A percentile compares a stretch with the other conserved stretches of the same genome.
Evolutionary conservation across 805 yeast species (phyloP).

Genomic region (Torulaspora delbrueckii): DNA sequence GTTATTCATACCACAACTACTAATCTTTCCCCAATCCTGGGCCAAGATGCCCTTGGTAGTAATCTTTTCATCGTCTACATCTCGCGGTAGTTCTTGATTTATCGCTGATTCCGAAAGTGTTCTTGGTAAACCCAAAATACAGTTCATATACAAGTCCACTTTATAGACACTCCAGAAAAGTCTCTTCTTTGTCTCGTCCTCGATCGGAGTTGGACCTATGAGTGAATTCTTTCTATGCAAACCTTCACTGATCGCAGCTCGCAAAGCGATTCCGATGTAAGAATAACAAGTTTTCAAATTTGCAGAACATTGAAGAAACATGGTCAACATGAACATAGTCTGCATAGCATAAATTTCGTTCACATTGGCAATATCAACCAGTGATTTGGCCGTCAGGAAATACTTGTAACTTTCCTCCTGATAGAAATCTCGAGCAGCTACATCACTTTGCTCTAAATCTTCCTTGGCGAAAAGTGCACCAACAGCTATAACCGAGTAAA

Average conservation of each 20-base stretch:
- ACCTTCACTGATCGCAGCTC: conserved; percentile 80
- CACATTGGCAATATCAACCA: conserved; percentile 78
- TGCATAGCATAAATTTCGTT: conserved; percentile 78
- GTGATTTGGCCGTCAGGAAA: conserved; percentile 72
- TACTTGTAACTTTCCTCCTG: conserved; percentile 77
- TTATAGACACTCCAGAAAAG: conserved; percentile 86
- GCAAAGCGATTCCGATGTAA: conserved; percentile 79
- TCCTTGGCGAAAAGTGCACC: conserved; percentile 72
- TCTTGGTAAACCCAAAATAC: conserved; percentile 80
- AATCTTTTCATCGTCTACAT: conserved; percentile 81
- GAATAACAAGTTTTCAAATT: conserved; percentile 82
- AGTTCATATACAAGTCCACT: conserved; percentile 84
- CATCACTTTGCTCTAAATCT: conserved; percentile 37
- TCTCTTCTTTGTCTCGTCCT: conserved; percentile 76
- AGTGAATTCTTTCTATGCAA: conserved; percentile 66
- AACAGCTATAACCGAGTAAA: conserved; percentile 83
- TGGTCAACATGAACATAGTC: conserved; percentile 77
- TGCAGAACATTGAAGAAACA: conserved; percentile 85
- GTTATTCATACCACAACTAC: conserved; percentile 77
- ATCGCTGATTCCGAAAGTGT: conserved; percentile 72
- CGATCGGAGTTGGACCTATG: conserved; percentile 64
- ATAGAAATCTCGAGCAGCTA: conserved; percentile 31
- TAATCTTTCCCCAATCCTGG: conserved; percentile 49
- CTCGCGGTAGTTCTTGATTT: conserved; percentile 82
- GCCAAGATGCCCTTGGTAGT: conserved; percentile 55